These are phyloP conservation scores for Trichophyton schoenleinii DNA, from an alignment of 2,329 filamentous ascomycete species.

Conservation along the genomic window DNA sequence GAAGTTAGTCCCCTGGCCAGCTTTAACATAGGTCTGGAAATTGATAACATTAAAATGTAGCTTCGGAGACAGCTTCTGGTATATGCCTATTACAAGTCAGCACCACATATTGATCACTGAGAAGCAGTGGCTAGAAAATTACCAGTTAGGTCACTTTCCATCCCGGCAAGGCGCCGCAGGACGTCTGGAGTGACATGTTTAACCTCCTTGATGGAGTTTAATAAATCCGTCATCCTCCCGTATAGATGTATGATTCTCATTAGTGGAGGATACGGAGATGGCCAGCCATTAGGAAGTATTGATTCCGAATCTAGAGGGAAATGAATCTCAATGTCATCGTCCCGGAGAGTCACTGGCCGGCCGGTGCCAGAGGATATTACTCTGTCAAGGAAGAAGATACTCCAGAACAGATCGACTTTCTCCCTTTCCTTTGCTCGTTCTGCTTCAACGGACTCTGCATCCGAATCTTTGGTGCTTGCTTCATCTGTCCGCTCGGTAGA, in stretches of 20 bases:
- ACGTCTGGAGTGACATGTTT: slow-evolving; percentile 65
- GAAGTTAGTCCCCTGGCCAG: slow-evolving; percentile 73
- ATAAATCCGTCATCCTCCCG: slow-evolving; percentile 67
- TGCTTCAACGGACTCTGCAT: slow-evolving; percentile 35
- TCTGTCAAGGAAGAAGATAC: slow-evolving; percentile 74
- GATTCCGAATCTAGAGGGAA: slow-evolving; percentile 48
- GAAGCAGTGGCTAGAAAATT: slow-evolving; percentile 25
- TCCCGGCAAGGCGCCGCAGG: slow-evolving; percentile 56
- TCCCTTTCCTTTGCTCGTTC: slow-evolving; percentile 60
- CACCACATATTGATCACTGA: not conserved
- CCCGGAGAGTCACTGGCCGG: slow-evolving; percentile 66
- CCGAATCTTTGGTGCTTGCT: slow-evolving; percentile 31
- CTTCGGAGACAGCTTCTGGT: slow-evolving; percentile 61
- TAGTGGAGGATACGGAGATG: slow-evolving; percentile 65
- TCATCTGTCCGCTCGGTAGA: slow-evolving; percentile 12
- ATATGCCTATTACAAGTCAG: slow-evolving; percentile 34
- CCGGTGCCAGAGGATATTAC: slow-evolving; percentile 82
- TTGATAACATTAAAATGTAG: slow-evolving; percentile 76
- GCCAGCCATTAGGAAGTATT: slow-evolving; percentile 50
- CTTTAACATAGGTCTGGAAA: slow-evolving; percentile 71
- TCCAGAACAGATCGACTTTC: slow-evolving; percentile 78
- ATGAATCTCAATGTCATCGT: slow-evolving; percentile 71
- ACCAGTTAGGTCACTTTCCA: slow-evolving; percentile 66
- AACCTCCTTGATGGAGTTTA: slow-evolving; percentile 66
- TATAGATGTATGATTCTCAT: slow-evolving; percentile 79